Evolutionary conservation across 2,329 filamentous ascomycete genomes (phyloP).

Genomic region (Diaporthe citri): DNA sequence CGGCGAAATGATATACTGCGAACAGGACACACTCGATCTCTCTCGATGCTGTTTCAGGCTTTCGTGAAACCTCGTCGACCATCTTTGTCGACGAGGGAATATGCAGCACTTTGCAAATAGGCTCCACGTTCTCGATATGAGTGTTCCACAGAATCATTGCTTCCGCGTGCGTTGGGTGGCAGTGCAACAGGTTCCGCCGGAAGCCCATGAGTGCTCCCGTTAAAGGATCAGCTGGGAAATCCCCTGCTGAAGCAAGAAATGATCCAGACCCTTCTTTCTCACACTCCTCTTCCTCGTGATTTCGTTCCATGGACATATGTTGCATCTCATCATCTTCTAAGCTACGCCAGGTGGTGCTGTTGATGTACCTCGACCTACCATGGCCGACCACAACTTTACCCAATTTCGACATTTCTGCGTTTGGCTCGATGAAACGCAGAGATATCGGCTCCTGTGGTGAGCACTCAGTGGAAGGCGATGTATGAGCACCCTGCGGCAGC

Average conservation of each 20-base stretch:
- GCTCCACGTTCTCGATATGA: neutral
- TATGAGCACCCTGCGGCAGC: slow-evolving; percentile 39
- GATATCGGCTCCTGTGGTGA: slow-evolving; percentile 32
- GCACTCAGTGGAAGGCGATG: neutral
- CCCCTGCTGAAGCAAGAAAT: slow-evolving; percentile 46
- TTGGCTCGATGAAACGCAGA: slow-evolving; percentile 27
- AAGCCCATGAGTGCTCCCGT: slow-evolving; percentile 30
- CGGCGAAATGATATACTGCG: slow-evolving; percentile 56
- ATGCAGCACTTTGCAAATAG: neutral
- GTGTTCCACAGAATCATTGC: neutral
- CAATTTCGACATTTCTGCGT: neutral
- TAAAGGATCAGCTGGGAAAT: slow-evolving; percentile 44
- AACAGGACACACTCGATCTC: slow-evolving; percentile 56
- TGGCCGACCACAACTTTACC: slow-evolving; percentile 44
- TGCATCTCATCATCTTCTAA: slow-evolving; percentile 46
- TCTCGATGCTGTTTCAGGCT: slow-evolving; percentile 44
- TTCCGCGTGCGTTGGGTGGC: neutral
- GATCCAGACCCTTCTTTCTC: slow-evolving; percentile 44
- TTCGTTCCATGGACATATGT: slow-evolving; percentile 39
- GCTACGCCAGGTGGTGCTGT: slow-evolving; percentile 50
- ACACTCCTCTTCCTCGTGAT: slow-evolving; percentile 37
- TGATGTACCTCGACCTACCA: slow-evolving; percentile 57
- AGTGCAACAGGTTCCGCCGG: neutral
- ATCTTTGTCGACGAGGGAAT: slow-evolving; percentile 31
- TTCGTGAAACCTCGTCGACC: slow-evolving; percentile 39